Evolutionary conservation across 1,139 yeast species (phyloP).

Genomic region (Meyerozyma smithsonii): DNA sequence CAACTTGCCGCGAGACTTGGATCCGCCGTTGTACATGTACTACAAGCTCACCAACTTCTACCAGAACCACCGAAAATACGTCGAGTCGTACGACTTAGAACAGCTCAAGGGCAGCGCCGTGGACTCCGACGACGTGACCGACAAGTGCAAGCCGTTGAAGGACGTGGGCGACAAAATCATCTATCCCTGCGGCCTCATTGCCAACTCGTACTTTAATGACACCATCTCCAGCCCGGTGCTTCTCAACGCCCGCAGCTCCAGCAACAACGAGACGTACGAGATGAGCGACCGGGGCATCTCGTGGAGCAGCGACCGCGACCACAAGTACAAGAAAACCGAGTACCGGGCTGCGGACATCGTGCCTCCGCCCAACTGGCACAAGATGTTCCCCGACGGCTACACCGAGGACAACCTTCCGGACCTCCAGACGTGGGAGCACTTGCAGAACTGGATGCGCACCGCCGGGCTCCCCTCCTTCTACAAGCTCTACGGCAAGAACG

Average conservation of each 20-base stretch:
- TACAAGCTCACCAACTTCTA: slow-evolving; percentile 69
- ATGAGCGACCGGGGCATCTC: slow-evolving; percentile 58
- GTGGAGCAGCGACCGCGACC: slow-evolving; percentile 58
- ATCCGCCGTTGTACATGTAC: slow-evolving; percentile 60
- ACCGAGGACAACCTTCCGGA: slow-evolving; percentile 59
- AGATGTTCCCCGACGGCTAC: slow-evolving; percentile 65
- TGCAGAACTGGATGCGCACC: slow-evolving; percentile 82
- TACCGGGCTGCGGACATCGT: slow-evolving; percentile 57
- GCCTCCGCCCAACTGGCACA: slow-evolving; percentile 77
- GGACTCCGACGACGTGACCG: slow-evolving; percentile 35
- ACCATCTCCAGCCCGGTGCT: slow-evolving; percentile 49
- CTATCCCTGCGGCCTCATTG: slow-evolving; percentile 79
- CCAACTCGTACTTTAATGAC: slow-evolving; percentile 73
- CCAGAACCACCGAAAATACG: slow-evolving; percentile 77
- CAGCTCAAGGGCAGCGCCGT: slow-evolving; percentile 66
- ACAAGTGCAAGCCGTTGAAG: slow-evolving; percentile 58
- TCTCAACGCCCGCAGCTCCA: slow-evolving; percentile 37
- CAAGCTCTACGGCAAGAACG: slow-evolving; percentile 60
- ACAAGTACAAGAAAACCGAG: slow-evolving; percentile 53
- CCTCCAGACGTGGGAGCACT: slow-evolving; percentile 29
- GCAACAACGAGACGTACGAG: slow-evolving; percentile 38
- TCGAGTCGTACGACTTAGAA: slow-evolving; percentile 59
- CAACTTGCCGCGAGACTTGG: slow-evolving; percentile 52
- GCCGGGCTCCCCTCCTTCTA: slow-evolving; percentile 70
- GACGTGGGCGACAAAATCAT: slow-evolving; percentile 34